Percentiles rank a stretch among this genome's conserved stretches.
phyloP scores from a whole-genome alignment of 257 asterid species.

The Scutellaria galericulata region DNA sequence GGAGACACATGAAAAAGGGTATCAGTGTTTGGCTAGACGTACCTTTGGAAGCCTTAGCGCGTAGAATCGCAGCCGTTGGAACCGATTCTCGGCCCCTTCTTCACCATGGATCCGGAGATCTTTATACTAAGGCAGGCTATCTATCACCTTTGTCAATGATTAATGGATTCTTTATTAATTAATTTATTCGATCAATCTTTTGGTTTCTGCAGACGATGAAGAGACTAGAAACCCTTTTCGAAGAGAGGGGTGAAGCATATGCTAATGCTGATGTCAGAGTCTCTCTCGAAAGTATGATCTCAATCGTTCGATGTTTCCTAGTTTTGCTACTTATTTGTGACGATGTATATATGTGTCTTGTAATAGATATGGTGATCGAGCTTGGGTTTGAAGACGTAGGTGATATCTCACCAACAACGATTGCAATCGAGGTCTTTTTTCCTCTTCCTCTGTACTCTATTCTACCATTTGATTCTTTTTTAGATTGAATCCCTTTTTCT shows the following conservation, averaged over 20 bases:
- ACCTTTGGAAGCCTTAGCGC: conserved; percentile 90
- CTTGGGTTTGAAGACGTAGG: conserved; percentile 63
- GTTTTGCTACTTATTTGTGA: neutral
- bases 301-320: neutral
- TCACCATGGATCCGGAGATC: conserved; percentile 72
- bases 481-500: neutral
- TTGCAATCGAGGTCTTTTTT: conserved; percentile 73
- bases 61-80: conserved; percentile 72
- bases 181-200: neutral
- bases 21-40: conserved; percentile 90
- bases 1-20: conserved; percentile 92
- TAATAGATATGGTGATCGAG: conserved; percentile 67
- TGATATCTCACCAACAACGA: conserved; percentile 61
- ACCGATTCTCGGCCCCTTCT: conserved; percentile 83
- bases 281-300: conserved; percentile 69
- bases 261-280: conserved; percentile 73
- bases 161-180: too few species aligned
- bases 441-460: neutral
- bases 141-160: neutral
- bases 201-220: conserved; percentile 63
- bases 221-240: conserved; percentile 61
- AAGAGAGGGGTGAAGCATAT: conserved; percentile 85
- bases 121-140: conserved; percentile 60
- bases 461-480: conserved; percentile 4
- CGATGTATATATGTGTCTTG: neutral